Evolutionary conservation across 371 early-diverging fungal genomes (phyloP).

Genomic region (Mucor racemosus): DNA sequence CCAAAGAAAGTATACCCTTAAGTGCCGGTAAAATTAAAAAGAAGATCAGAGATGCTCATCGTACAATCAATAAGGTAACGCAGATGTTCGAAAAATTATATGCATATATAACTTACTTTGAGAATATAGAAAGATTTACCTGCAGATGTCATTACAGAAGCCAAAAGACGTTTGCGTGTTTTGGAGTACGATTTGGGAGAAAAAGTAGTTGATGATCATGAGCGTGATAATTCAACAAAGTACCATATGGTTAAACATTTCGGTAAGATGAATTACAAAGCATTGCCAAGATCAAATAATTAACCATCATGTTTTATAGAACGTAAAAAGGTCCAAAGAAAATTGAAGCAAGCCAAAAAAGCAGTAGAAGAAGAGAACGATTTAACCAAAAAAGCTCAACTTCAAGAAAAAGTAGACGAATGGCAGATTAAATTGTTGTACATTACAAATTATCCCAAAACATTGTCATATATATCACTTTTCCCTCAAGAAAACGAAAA

Average conservation of each 20-base stretch:
- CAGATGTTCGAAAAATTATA: not conserved
- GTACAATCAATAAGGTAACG: slow-evolving; percentile 27
- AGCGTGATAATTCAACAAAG: slow-evolving; percentile 30
- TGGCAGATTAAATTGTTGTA: slow-evolving; percentile 32
- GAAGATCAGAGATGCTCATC: slow-evolving; percentile 38
- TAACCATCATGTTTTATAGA: slow-evolving; percentile 22
- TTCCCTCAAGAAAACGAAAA: slow-evolving; percentile 32
- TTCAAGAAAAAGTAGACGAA: slow-evolving; percentile 26
- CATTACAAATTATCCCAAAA: slow-evolving; percentile 36
- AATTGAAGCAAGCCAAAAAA: slow-evolving; percentile 25
- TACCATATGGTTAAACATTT: slow-evolving; percentile 46
- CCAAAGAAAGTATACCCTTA: slow-evolving; percentile 10
- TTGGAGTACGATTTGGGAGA: slow-evolving; percentile 43
- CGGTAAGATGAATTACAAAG: slow-evolving; percentile 28
- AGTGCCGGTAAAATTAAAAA: slow-evolving; percentile 38
- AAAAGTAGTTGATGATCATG: slow-evolving; percentile 39
- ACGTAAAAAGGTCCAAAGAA: slow-evolving; percentile 44
- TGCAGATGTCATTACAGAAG: slow-evolving; percentile 29
- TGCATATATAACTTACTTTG: not conserved
- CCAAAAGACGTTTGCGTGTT: slow-evolving; percentile 38
- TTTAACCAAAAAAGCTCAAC: slow-evolving; percentile 20
- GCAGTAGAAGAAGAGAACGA: slow-evolving; percentile 25
- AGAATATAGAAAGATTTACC: slow-evolving; percentile 16
- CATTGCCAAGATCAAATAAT: not conserved
- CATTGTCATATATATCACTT: slow-evolving; percentile 44